phyloP scores from a whole-genome alignment of 495 filamentous ascomycete species.

The Hyaloscypha finlandica region DNA sequence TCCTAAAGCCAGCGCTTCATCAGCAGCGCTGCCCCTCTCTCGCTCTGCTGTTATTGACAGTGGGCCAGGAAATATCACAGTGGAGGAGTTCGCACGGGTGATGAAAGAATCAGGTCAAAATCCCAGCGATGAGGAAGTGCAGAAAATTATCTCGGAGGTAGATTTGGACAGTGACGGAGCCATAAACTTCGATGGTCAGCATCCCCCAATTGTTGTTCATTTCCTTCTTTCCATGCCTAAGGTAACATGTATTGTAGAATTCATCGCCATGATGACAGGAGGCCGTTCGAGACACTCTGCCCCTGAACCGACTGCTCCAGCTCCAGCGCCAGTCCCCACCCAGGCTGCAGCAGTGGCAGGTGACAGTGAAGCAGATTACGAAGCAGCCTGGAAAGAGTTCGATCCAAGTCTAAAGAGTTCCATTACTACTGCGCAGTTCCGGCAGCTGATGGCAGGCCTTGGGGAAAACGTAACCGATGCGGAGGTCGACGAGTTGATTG shows the following conservation, averaged over 20 bases:
- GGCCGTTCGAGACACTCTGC: constrained; percentile 22
- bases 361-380: constrained; percentile 31
- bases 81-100: constrained; percentile 40
- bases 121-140: constrained; percentile 34
- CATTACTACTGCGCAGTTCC: constrained; percentile 35
- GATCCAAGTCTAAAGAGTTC: constrained; percentile 34
- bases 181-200: constrained; percentile 40
- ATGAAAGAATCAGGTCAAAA: constrained; percentile 39
- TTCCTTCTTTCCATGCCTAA: not conserved
- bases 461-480: constrained; percentile 35
- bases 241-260: constrained; percentile 26
- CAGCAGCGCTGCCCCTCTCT: too few relatives aligned
- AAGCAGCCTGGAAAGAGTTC: constrained; percentile 33
- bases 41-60: not conserved
- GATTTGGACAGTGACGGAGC: constrained; percentile 41
- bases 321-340: not conserved
- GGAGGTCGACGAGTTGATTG: constrained; percentile 35
- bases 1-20: too few relatives aligned
- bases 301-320: not conserved
- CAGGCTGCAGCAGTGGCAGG: constrained; percentile 23
- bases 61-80: constrained; percentile 35
- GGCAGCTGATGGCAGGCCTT: constrained; percentile 33
- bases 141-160: constrained; percentile 40
- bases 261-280: constrained; percentile 43
- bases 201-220: not conserved